phyloP scores from a whole-genome alignment of 768 basidiomycete genomes.

The Suillus tomentosus region DNA sequence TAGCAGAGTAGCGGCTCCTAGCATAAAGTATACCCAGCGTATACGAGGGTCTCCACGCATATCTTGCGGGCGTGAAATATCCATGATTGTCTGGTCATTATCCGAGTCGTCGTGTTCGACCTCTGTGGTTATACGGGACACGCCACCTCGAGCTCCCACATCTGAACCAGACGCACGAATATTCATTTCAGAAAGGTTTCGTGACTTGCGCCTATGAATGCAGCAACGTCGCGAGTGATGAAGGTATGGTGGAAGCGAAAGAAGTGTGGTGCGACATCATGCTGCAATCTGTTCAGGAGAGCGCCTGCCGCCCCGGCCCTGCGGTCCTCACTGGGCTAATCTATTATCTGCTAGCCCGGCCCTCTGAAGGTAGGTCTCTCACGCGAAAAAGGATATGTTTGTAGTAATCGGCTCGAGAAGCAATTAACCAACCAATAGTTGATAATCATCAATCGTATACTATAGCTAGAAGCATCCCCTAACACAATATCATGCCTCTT shows the following conservation, averaged over 20 bases:
- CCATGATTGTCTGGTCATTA: not conserved
- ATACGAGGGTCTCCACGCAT: slow-evolving; percentile 43
- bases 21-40: slow-evolving; percentile 66
- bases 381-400: not conserved
- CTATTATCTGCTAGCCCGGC: not conserved
- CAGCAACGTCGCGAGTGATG: not conserved
- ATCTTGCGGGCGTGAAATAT: not conserved
- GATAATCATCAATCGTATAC: not conserved
- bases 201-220: not conserved
- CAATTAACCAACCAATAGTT: not conserved
- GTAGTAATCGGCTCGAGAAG: not conserved
- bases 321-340: too few relatives aligned
- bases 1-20: slow-evolving; percentile 79
- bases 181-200: not conserved
- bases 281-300: not conserved
- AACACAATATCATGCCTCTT: not conserved
- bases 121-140: not conserved
- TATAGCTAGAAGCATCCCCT: slow-evolving; percentile 1
- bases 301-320: not conserved
- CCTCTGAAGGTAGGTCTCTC: not conserved
- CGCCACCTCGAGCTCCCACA: not conserved
- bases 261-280: not conserved
- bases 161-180: not conserved
- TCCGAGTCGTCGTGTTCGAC: not conserved
- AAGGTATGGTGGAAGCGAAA: slow-evolving; percentile 2